Conservation (phyloP, 257 asterid species). For the Penstemon newberryi region DNA sequence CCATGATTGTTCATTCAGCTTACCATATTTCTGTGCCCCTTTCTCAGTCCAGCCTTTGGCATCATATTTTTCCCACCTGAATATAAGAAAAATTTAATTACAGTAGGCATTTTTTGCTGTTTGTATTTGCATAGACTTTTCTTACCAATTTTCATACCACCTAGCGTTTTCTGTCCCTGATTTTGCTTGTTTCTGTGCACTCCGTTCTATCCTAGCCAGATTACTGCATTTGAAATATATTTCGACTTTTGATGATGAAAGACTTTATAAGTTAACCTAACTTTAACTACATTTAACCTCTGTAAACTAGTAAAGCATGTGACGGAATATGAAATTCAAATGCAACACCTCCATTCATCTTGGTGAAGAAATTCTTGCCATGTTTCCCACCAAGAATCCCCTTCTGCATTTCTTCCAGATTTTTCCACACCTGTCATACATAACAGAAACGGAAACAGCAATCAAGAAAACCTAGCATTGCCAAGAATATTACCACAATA, state of each 20-base stretch:
- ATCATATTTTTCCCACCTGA: slow-evolving; percentile 99
- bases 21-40: slow-evolving; percentile 96
- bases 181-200: slow-evolving; percentile 99
- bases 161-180: slow-evolving; percentile 94
- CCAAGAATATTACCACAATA: neutral
- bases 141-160: slow-evolving; percentile 99
- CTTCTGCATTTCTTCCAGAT: slow-evolving; percentile 92
- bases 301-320: neutral
- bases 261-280: neutral
- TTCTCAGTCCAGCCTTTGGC: slow-evolving; percentile 99
- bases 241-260: neutral
- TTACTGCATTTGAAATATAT: slow-evolving; percentile 62
- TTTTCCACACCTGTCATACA: slow-evolving; percentile 79
- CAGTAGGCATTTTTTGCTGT: neutral
- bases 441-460: slow-evolving; percentile 22
- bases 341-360: slow-evolving; percentile 92
- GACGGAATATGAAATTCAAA: slow-evolving; percentile 3
- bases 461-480: neutral
- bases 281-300: too few species aligned
- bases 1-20: slow-evolving; percentile 96
- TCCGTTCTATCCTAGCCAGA: slow-evolving; percentile 95
- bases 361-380: slow-evolving; percentile 98
- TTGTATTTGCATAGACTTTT: neutral
- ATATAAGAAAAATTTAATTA: neutral
- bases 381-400: slow-evolving; percentile 99